Percentiles rank a stretch among this genome's conserved stretches.
Conservation (phyloP, 139 green algal genomes). For the Astrephomene gubernaculifera region DNA sequence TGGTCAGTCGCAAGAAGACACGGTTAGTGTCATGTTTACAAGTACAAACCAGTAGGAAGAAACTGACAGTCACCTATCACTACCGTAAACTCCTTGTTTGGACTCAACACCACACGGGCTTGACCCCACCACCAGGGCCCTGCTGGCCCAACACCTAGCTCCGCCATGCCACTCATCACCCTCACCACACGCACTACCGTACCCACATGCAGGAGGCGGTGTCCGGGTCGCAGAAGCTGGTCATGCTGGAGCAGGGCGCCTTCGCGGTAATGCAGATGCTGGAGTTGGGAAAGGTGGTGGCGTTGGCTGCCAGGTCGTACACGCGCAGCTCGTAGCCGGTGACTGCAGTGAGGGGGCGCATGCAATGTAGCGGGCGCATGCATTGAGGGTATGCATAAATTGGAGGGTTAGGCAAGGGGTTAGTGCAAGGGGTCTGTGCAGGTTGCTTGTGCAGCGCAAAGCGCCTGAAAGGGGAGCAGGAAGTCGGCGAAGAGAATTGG, state of each 20-base stretch:
- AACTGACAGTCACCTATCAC: not conserved
- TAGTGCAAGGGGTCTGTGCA: not conserved
- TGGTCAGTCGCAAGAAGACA: not conserved
- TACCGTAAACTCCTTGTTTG: no score
- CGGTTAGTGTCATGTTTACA: not conserved
- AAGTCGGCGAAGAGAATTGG: not conserved
- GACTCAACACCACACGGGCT: not conserved
- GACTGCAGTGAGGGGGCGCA: no score
- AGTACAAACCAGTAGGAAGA: not conserved
- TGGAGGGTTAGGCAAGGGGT: not conserved
- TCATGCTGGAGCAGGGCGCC: not conserved
- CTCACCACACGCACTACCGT: no score
- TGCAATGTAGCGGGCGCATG: no score
- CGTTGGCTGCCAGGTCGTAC: conserved; percentile 4
- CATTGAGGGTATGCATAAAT: no score
- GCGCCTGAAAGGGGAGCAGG: not conserved
- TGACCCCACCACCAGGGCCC: no score
- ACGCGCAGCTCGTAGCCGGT: conserved; percentile 7
- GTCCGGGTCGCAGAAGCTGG: not conserved
- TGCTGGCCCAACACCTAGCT: not conserved
- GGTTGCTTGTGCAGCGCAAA: not conserved
- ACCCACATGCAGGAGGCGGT: conserved; percentile 15
- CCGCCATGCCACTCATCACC: no score
- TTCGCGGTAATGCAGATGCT: conserved; percentile 6
- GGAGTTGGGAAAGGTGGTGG: not conserved